Percentiles rank a stretch among this genome's conserved stretches.
phyloP scores from a whole-genome alignment of 805 yeast genomes.

The Zygosaccharomyces bailii region DNA sequence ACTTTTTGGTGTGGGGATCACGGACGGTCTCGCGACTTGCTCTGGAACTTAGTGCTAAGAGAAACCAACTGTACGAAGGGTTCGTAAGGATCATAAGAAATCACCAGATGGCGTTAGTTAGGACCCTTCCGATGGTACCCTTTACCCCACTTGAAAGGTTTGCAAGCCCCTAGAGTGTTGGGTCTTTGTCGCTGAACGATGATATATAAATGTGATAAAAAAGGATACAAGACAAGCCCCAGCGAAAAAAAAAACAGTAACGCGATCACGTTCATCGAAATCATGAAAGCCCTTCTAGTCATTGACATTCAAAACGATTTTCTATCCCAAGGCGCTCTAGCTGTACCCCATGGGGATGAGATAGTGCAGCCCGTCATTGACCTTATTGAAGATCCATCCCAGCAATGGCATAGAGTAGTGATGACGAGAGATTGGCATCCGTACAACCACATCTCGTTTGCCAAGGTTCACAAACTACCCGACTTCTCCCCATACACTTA shows the following conservation, averaged over 20 bases:
- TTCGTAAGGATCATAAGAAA: neutral
- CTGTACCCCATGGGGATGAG: slow-evolving; percentile 61
- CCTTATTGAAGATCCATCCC: slow-evolving; percentile 40
- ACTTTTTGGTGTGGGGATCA: neutral
- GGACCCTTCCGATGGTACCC: neutral
- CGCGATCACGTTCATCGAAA: neutral
- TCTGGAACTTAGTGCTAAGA: neutral
- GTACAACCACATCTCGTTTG: slow-evolving; percentile 71
- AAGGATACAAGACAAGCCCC: neutral
- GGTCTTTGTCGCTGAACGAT: neutral
- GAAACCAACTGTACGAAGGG: neutral
- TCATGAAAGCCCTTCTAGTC: slow-evolving; percentile 55
- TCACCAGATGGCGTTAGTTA: neutral
- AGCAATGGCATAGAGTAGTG: slow-evolving; percentile 59
- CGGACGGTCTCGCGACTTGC: neutral
- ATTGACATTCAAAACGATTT: slow-evolving; percentile 88
- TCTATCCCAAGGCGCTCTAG: slow-evolving; percentile 70
- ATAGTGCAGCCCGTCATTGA: slow-evolving; percentile 52
- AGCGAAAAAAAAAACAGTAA: neutral
- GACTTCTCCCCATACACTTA: slow-evolving; percentile 54
- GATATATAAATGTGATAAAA: slow-evolving; percentile 1
- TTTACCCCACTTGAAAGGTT: neutral
- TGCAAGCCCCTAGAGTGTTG: neutral
- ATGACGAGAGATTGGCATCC: slow-evolving; percentile 94
- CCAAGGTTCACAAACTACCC: slow-evolving; percentile 52